Conservation (phyloP, 1,284 basidiomycete species). For the Bondarzewia mesenterica region DNA sequence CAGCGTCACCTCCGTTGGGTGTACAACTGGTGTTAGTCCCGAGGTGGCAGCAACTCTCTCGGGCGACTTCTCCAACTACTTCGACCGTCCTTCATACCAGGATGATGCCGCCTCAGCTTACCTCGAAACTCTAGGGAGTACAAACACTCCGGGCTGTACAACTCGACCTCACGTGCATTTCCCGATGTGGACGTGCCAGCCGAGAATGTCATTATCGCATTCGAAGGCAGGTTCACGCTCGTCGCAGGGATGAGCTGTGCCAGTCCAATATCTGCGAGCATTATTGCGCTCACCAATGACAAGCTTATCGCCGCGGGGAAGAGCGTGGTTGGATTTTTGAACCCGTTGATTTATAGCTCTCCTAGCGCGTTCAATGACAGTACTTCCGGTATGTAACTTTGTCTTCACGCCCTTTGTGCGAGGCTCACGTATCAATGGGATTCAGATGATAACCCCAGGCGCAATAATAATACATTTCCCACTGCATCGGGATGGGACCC, state of each 20-base stretch:
- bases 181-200: slow-evolving; percentile 37
- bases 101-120: not conserved
- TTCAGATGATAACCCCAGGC: slow-evolving; percentile 6
- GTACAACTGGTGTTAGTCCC: slow-evolving; percentile 18
- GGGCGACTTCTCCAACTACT: slow-evolving; percentile 7
- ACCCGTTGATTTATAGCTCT: slow-evolving; percentile 32
- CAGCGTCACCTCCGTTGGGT: slow-evolving; percentile 10
- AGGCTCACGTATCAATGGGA: not conserved
- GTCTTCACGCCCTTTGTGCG: not conserved
- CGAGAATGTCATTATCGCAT: slow-evolving; percentile 21
- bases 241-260: slow-evolving; percentile 49
- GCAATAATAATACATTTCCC: slow-evolving; percentile 4
- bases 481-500: slow-evolving; percentile 7
- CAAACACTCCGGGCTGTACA: slow-evolving; percentile 3
- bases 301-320: slow-evolving; percentile 35
- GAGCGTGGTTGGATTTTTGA: slow-evolving; percentile 37
- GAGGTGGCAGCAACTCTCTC: slow-evolving; percentile 11
- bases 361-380: slow-evolving; percentile 5
- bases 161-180: slow-evolving; percentile 9
- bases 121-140: not conserved
- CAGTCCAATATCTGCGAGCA: slow-evolving; percentile 39
- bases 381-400: slow-evolving; percentile 1
- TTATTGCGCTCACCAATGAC: slow-evolving; percentile 50
- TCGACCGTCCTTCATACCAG: not conserved
- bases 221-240: slow-evolving; percentile 16